Conservation (phyloP, 768 basidiomycete genomes). For the Termitomyces titanicus region DNA sequence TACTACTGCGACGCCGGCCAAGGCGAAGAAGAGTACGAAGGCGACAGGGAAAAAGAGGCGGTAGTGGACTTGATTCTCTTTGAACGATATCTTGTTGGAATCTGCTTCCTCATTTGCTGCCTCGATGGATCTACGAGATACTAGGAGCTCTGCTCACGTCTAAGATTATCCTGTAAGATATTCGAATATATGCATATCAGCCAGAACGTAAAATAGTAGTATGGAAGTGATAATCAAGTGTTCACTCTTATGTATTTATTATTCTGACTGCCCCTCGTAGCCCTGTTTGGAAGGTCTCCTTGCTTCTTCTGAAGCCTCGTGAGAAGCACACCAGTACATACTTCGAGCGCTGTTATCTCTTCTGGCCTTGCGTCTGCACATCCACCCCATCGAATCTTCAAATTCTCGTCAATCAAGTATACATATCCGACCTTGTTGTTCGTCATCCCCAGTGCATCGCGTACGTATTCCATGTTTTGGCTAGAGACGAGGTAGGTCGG, state of each 20-base stretch:
- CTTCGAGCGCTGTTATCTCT: slow-evolving; percentile 67
- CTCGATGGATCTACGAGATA: background rate
- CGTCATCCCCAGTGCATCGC: slow-evolving; percentile 81
- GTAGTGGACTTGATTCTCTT: background rate
- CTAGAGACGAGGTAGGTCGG: slow-evolving; percentile 74
- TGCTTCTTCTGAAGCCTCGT: slow-evolving; percentile 44
- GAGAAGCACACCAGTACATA: slow-evolving; percentile 66
- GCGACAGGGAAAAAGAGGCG: slow-evolving; percentile 19
- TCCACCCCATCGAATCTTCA: slow-evolving; percentile 89
- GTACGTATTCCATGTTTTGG: slow-evolving; percentile 83
- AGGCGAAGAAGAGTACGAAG: slow-evolving; percentile 9
- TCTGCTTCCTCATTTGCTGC: background rate
- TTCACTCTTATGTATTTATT: background rate
- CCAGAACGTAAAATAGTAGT: background rate
- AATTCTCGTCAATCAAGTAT: slow-evolving; percentile 82
- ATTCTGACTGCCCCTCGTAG: background rate
- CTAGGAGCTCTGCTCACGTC: background rate
- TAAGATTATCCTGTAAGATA: background rate
- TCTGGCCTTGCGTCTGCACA: slow-evolving; percentile 79
- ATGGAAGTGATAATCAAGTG: background rate
- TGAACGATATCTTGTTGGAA: background rate
- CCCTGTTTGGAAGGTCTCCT: background rate
- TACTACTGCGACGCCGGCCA: slow-evolving; percentile 20
- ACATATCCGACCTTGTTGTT: slow-evolving; percentile 93
- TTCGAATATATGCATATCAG: background rate